A percentile compares a stretch with the other conserved stretches of the same genome.
These are phyloP conservation scores for Lentinula aciculospora DNA, from an alignment of 768 basidiomycete species.

Conservation along the genomic window DNA sequence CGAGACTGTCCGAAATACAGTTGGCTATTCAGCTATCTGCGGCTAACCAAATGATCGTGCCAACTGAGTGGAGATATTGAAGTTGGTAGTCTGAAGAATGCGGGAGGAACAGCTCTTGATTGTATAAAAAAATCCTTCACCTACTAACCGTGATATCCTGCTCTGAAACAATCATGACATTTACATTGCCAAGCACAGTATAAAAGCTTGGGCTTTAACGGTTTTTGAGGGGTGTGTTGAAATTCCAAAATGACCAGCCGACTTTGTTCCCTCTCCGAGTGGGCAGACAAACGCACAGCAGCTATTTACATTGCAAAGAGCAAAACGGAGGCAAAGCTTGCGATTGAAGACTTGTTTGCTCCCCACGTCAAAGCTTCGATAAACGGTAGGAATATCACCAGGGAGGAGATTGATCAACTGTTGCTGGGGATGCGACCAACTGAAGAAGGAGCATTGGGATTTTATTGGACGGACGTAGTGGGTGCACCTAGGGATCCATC, in stretches of 20 bases:
- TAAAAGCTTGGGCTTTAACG: too few species aligned
- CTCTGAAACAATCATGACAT: not conserved
- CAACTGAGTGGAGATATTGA: too few species aligned
- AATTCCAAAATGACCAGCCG: not conserved
- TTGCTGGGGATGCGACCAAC: not conserved
- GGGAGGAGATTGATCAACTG: not conserved
- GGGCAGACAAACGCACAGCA: not conserved
- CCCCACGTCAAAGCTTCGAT: not conserved
- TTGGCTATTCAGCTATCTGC: too few species aligned
- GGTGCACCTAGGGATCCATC: not conserved
- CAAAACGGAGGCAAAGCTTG: not conserved
- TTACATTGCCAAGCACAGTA: too few species aligned
- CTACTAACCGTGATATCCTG: too few species aligned
- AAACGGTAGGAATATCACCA: not conserved
- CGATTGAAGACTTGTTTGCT: not conserved
- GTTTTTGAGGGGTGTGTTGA: not conserved
- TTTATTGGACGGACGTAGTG: not conserved
- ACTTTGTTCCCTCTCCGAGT: not conserved
- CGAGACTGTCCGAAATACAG: too few species aligned
- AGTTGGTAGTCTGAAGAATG: too few species aligned
- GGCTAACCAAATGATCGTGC: too few species aligned
- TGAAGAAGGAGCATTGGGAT: not conserved
- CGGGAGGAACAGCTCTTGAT: too few species aligned
- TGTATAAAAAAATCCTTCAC: too few species aligned
- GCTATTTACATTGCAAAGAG: not conserved